Evolutionary conservation across 2,329 filamentous ascomycete genomes (phyloP).

Genomic region (Epichloe gansuensis): DNA sequence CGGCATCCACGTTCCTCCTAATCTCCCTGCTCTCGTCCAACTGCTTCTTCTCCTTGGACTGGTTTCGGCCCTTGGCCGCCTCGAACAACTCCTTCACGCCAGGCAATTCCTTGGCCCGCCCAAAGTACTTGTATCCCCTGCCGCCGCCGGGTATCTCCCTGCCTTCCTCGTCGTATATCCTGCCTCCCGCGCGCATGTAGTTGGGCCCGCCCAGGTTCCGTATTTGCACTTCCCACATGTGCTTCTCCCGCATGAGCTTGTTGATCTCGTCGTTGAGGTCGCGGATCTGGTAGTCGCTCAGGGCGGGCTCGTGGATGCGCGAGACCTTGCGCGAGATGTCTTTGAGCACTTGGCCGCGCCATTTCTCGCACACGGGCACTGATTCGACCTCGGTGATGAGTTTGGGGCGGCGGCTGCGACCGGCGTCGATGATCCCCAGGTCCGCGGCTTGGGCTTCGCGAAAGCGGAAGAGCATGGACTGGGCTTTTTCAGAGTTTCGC

Average conservation of each 20-base stretch:
- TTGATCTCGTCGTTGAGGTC: constrained; percentile 99
- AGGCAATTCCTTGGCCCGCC: constrained; percentile 75
- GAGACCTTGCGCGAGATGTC: constrained; percentile 96
- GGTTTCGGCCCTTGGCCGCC: constrained; percentile 50
- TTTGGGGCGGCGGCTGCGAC: constrained; percentile 80
- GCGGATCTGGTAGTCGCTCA: constrained; percentile 95
- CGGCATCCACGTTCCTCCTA: constrained; percentile 71
- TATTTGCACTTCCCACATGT: constrained; percentile 98
- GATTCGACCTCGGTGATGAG: constrained; percentile 76
- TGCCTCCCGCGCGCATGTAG: constrained; percentile 69
- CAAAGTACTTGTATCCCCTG: constrained; percentile 92
- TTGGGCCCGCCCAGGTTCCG: constrained; percentile 92
- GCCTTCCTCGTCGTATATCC: constrained; percentile 63
- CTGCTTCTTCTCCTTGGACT: constrained; percentile 52
- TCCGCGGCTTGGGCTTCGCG: constrained; percentile 93
- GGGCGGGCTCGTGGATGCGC: constrained; percentile 78
- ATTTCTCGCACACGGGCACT: constrained; percentile 87
- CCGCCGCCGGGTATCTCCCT: constrained; percentile 62
- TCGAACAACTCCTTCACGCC: constrained; percentile 97
- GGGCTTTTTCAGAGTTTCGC: constrained; percentile 95
- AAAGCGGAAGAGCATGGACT: constrained; percentile 99
- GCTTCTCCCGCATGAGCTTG: constrained; percentile 96
- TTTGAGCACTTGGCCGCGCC: constrained; percentile 94
- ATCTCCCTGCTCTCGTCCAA: constrained; percentile 58
- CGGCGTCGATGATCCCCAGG: constrained; percentile 88